Base-by-base conservation (phyloP, 352 stramenopile genomes). In the Phytophthora idaei region DNA sequence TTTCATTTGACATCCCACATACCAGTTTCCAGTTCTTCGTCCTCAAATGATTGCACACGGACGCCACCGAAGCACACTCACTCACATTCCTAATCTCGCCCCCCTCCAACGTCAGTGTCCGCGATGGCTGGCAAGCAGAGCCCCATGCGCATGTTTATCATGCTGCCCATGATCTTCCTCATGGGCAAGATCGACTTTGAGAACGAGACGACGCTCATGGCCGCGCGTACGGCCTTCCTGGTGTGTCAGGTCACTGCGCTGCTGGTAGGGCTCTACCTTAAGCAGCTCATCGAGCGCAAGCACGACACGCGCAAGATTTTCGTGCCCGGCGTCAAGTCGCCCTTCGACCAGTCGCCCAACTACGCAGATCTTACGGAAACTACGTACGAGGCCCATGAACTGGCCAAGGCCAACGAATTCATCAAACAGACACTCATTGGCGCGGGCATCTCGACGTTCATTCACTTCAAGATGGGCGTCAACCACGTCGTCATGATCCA, bases 401-500 rank as follows among this genome's bases (percentile, higher is more conserved):
- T 90, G 45, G 61, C 61, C 50, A 92, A 94, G 61, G 80, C 74
- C 29, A 84, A 90, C 54, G 86, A 93, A 61, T 89, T 91, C 67
- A 76, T 94, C 69, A 92, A 93, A 64, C 86, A 94, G 78, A 94
- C 85, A 61, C 71, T 85, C 34, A 94, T 94, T 49, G 85, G 85
- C 62, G 84, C 84, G 21, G 78, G 48, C 51, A 94, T 94, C 69
- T 90, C 86, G 50, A 80, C 72, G 42, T 77, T 94, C 48, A 90
- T 94, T 64, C 86, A 94, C 74, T 80, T 94, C 58, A 90, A 91
- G 59, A 90, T 94, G 80, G 84, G 86, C 49, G 84, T 94, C 31
- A 94, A 94, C 76, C 86, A 94, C 60, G 86, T 94, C n/a, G 82
- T 94, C 50, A 69, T 94, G 63, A 94, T 94, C 69, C 86, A 94